Evolutionary conservation across 2,329 filamentous ascomycete species (phyloP), one percentile per base, ranked within the genome.

Genomic region (Aspergillus nomiae): DNA sequence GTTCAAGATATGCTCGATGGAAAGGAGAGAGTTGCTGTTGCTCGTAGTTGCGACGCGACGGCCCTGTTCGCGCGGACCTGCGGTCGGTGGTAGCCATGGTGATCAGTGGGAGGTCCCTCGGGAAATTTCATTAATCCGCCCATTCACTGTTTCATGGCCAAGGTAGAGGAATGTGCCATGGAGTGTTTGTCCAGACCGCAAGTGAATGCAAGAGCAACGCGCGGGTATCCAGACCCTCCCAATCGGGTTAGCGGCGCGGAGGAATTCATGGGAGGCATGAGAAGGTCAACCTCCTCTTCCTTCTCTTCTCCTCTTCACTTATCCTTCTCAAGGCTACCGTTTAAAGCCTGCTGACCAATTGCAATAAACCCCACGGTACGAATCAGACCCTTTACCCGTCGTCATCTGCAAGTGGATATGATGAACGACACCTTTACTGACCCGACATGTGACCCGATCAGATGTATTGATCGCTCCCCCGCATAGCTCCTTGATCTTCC

Each of bases 61-160:
- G 69, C 43, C 70, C 67, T 34, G 67, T 66, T 62, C 68, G 71
- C 62, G 74, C 66, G 56, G 53, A 65, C 59, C 62, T 73, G 66
- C 70, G 72, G 58, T 73, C 69, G 63, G 72, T 71, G 51, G 73
- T 73, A 56, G 75, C 68, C 78, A 80, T 80, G 54, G 66, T 67
- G 69, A 61, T 56, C 19, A 36, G 61, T 51, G 32, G 48, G 36
- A 58, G 19, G 38, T 14, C 56, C 59, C 58, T 65, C 59, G 53
- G 56, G 38, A 36, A 41, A 51, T 56, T 56, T 55, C 12, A 21
- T 43, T 38, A n/a, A 57, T 56, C 41, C 36, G 45, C 45, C 45
- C 58, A 66, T 69, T 63, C 63, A 65, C 55, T 61, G 36, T 36
- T 51, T 56, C 41, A 59, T 55, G 14, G 21, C 51, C 24, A 36